Evolutionary conservation across 176 grass and related monocot genomes (phyloP).

Genomic region (Pontederia paniculata): DNA sequence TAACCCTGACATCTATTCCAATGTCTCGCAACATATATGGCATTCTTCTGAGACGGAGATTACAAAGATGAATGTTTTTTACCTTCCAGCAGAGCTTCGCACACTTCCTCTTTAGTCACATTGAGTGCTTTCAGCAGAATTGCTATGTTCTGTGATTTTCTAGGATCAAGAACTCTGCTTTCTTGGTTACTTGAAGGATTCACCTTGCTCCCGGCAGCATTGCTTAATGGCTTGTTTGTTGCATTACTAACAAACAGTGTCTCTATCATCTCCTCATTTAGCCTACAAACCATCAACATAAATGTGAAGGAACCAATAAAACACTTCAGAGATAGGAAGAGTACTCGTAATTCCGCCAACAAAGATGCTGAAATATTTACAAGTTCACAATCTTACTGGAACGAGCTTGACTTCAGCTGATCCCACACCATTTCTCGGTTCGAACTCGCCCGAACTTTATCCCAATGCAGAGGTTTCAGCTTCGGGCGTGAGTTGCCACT

Average conservation of each 20-base stretch:
- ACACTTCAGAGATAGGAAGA: background rate
- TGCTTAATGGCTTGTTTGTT: background rate
- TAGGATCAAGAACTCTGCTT: conserved; percentile 33
- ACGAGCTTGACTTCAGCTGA: conserved; percentile 46
- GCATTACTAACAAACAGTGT: conserved; percentile 15
- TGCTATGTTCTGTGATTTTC: conserved; percentile 47
- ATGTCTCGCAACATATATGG: background rate
- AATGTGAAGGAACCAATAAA: background rate
- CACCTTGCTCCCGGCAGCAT: conserved; percentile 9
- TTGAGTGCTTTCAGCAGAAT: conserved; percentile 43
- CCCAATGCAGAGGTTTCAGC: conserved; percentile 38
- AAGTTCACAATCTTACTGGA: conserved; percentile 32
- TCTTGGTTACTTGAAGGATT: conserved; percentile 23
- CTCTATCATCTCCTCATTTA: conserved; percentile 71
- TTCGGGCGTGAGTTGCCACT: conserved; percentile 19
- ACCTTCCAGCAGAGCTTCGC: conserved; percentile 64
- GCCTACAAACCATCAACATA: conserved; percentile 18
- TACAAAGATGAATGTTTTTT: background rate
- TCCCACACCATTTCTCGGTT: conserved; percentile 3
- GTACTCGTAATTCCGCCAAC: background rate
- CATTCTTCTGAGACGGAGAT: background rate
- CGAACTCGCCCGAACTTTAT: conserved; percentile 14
- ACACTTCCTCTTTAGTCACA: conserved; percentile 46
- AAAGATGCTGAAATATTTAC: background rate
- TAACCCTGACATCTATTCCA: background rate